Evolutionary conservation across 495 filamentous ascomycete species (phyloP).

Genomic region (Pseudomonodictys pantanalensis): DNA sequence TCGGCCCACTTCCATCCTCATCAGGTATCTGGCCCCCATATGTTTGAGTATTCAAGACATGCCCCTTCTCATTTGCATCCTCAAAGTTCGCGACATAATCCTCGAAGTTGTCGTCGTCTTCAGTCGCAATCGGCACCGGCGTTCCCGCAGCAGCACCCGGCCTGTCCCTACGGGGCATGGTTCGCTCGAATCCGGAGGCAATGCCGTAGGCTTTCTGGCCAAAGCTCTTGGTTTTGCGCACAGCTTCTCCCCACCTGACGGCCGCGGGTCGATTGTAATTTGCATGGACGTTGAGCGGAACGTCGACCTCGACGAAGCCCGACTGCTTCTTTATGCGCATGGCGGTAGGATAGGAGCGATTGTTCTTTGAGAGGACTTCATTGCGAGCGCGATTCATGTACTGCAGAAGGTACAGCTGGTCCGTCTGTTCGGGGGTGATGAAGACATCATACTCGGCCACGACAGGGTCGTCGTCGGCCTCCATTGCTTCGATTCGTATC

Average conservation of each 20-base stretch:
- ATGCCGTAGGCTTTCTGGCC: conserved; percentile 59
- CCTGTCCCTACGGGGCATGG: not conserved
- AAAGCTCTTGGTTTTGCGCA: conserved; percentile 59
- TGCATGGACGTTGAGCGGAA: conserved; percentile 58
- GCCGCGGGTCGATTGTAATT: conserved; percentile 67
- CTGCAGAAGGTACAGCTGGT: conserved; percentile 63
- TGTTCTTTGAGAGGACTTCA: conserved; percentile 55
- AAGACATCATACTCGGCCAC: conserved; percentile 60
- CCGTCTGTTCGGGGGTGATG: conserved; percentile 46
- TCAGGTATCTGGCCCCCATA: conserved; percentile 66
- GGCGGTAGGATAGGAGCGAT: conserved; percentile 54
- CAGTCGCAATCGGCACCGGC: conserved; percentile 21
- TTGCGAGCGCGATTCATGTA: conserved; percentile 57
- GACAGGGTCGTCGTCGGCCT: conserved; percentile 52
- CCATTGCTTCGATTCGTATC: not conserved
- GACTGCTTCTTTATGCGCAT: conserved; percentile 65
- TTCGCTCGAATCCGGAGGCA: conserved; percentile 50
- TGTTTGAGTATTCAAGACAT: conserved; percentile 57
- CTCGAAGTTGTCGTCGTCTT: conserved; percentile 43
- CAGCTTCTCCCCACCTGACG: conserved; percentile 62
- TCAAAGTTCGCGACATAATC: conserved; percentile 48
- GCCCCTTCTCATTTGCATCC: conserved; percentile 48
- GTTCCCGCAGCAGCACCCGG: conserved; percentile 8
- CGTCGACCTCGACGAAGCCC: conserved; percentile 72
- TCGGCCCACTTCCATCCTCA: conserved; percentile 56